These are phyloP conservation scores for Nemania bipapillata DNA, from an alignment of 2,329 filamentous ascomycete species.

Conservation along the genomic window DNA sequence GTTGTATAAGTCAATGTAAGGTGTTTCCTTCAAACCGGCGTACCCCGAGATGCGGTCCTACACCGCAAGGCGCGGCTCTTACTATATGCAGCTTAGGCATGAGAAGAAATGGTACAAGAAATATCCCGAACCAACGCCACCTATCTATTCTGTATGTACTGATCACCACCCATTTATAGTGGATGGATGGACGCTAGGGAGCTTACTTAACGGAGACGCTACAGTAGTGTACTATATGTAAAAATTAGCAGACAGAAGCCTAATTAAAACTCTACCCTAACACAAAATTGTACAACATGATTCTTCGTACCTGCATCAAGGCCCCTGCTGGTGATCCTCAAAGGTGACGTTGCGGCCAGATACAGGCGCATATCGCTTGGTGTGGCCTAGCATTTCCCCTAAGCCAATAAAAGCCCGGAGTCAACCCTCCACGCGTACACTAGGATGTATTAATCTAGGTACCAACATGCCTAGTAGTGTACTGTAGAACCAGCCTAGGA, in stretches of 20 bases:
- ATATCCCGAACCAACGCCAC: background rate
- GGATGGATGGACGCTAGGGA: background rate
- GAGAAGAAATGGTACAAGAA: background rate
- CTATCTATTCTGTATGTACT: background rate
- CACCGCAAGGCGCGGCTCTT: background rate
- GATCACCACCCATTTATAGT: background rate
- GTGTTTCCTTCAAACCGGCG: background rate
- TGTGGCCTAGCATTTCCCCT: background rate
- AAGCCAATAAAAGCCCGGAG: slow-evolving; percentile 24
- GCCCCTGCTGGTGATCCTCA: slow-evolving; percentile 44
- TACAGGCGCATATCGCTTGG: slow-evolving; percentile 16
- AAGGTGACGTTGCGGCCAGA: slow-evolving; percentile 34
- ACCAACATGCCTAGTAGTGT: background rate
- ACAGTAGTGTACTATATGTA: background rate
- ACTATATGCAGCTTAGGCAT: background rate
- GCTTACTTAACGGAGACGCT: background rate
- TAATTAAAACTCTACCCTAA: slow-evolving; percentile 45
- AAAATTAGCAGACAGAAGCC: slow-evolving; percentile 27
- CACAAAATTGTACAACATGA: slow-evolving; percentile 35
- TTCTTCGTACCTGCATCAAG: slow-evolving; percentile 47
- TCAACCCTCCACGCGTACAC: slow-evolving; percentile 14
- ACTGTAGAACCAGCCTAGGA: background rate
- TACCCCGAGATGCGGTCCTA: background rate
- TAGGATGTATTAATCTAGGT: too few species aligned
- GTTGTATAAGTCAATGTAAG: background rate